Conservation (phyloP, 2,329 filamentous ascomycete species). For the Sphaerulina musiva region DNA sequence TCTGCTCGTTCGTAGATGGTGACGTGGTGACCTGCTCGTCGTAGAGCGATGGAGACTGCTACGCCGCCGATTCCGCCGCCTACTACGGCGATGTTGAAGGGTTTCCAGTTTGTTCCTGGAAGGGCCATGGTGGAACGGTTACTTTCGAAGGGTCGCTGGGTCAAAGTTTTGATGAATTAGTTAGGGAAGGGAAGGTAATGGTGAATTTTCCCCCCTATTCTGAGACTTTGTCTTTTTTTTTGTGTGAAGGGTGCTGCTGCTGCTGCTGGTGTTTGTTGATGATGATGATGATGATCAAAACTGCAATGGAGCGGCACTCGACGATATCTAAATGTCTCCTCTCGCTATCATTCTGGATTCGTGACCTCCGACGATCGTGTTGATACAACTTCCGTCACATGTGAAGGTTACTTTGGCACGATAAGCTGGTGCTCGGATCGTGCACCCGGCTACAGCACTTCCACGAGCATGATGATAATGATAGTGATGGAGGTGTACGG, state of each 20-base stretch:
- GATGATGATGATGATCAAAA: too few species aligned
- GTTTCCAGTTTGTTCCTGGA: conserved; percentile 21
- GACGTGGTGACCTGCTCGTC: conserved; percentile 49
- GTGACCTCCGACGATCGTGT: conserved; percentile 5
- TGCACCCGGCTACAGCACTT: background rate
- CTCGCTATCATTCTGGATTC: conserved; percentile 9
- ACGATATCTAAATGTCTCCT: conserved; percentile 14
- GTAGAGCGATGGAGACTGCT: conserved; percentile 46
- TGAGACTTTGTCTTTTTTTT: background rate
- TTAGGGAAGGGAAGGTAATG: too few species aligned
- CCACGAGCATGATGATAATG: background rate
- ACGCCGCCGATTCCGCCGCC: conserved; percentile 52
- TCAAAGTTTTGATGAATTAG: background rate
- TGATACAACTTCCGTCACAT: conserved; percentile 1
- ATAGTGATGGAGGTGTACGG: background rate
- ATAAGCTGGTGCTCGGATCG: conserved; percentile 8
- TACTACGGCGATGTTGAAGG: conserved; percentile 36
- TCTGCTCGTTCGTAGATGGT: conserved; percentile 60
- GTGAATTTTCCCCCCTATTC: too few species aligned
- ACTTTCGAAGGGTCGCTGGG: background rate
- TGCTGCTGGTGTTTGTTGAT: background rate
- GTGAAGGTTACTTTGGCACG: background rate
- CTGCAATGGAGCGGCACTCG: background rate
- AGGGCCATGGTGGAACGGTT: conserved; percentile 2
- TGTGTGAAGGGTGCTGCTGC: background rate